Base-by-base conservation (phyloP, 2,329 filamentous ascomycete species). In the Metarhizium humberi region DNA sequence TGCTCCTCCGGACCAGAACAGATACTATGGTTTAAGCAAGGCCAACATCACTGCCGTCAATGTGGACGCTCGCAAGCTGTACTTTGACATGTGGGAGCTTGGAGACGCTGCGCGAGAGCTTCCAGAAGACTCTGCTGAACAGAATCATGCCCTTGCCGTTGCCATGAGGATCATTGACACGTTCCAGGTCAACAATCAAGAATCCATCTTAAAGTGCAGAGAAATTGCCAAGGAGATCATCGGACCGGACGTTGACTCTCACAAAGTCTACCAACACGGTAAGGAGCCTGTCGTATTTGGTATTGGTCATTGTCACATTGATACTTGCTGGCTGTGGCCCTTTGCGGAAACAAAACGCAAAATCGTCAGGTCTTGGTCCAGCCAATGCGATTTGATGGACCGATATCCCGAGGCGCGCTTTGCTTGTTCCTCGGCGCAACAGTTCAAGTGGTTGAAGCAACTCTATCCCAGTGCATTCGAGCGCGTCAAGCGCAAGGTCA, bases 261-360 rank as follows among this genome's bases (percentile, higher is more conserved):
- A 87, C 53, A 84, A 89, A 60, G 90, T 99, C 10, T 99, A 97
- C 66, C 79, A 90, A 45, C 84, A 78, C 51, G 86, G 84, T 59
- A 85, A 86, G 30, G 78, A 87, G 38, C 83, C 90, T 1, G 78
- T 95, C 57, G 89, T 97, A 3, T 94, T 84, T 63, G 92, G 85
- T 40, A 92, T 97, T 61, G 94, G 94, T 0, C 90, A 99, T 69
- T 99, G 94, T 63, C 94, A 99, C 71, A 99, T 99, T 62, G 94
- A 97, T 72, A 95, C 88, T 32, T 96, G 92, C 72, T 99, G 94
- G 94, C 78, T 99, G 40, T 99, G 94, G 94, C 94, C 94, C 0
- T 99, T 91, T 82, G 94, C 88, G 10, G 94, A 99, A 75, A 97
- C 94, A 0, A 96, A 95, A 74, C 88, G 94, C 65, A 99, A 99